phyloP scores from a whole-genome alignment of 148 eudicot genomes.

The Arbutus unedo region DNA sequence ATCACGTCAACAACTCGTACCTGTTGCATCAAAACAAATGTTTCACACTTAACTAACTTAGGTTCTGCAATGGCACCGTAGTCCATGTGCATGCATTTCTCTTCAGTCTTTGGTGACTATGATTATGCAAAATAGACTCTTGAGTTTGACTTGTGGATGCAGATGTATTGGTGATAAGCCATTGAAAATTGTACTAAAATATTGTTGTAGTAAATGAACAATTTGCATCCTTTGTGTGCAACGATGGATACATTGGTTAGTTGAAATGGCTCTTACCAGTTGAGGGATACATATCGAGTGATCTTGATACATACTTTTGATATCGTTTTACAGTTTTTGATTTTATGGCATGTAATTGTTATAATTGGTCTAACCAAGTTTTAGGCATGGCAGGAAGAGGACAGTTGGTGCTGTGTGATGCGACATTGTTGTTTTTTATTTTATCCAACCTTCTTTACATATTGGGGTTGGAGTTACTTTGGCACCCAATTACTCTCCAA shows the following conservation, averaged over 20 bases:
- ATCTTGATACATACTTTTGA: not conserved
- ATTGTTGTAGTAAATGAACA: not conserved
- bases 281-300: not conserved
- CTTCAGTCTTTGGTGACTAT: not conserved
- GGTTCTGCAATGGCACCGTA: not conserved
- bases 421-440: not conserved
- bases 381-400: not conserved
- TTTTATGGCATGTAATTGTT: not conserved
- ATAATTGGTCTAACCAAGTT: not conserved
- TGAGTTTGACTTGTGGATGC: not conserved
- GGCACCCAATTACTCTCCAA: not conserved
- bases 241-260: not conserved
- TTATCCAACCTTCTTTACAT: not conserved
- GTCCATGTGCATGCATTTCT: conserved; percentile 1
- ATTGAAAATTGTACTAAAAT: not conserved
- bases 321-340: not conserved
- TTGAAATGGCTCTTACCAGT: not conserved
- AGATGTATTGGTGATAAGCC: not conserved
- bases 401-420: not conserved
- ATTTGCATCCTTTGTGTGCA: not conserved
- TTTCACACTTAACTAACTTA: not conserved
- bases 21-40: not conserved
- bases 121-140: not conserved
- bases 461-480: conserved; percentile 4
- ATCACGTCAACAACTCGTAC: not conserved